A percentile compares a stretch with the other conserved stretches of the same genome.
Conservation (phyloP, 305 asterid species). For the Caryopteris hybrid region DNA sequence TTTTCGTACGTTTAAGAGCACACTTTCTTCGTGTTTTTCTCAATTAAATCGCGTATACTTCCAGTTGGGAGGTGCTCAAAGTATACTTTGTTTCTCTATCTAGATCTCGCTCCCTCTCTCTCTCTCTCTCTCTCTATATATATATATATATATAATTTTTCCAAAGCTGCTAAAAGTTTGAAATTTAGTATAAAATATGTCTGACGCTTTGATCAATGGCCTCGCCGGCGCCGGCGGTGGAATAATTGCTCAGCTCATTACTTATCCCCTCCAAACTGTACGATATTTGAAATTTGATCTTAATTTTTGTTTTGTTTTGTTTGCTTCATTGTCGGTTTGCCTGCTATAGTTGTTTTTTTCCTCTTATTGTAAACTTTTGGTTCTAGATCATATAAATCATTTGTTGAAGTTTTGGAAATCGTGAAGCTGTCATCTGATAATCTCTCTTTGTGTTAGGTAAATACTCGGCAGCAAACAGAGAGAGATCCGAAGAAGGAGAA, state of each 20-base stretch:
- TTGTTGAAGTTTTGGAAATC: background rate
- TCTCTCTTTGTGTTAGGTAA: slow-evolving; percentile 52
- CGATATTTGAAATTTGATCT: slow-evolving; percentile 5
- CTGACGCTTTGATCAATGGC: slow-evolving; percentile 96
- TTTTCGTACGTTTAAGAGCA: background rate
- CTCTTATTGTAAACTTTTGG: background rate
- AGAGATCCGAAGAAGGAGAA: slow-evolving; percentile 73
- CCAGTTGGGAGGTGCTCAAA: slow-evolving; percentile 21
- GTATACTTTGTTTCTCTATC: slow-evolving; percentile 15
- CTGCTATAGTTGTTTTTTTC: background rate
- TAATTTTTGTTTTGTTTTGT: too few relatives aligned
- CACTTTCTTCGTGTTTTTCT: background rate
- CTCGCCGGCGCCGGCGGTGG: slow-evolving; percentile 99
- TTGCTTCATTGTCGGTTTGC: slow-evolving; percentile 2
- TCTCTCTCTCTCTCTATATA: slow-evolving; percentile 13
- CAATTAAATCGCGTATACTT: slow-evolving; percentile 18
- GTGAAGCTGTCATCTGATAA: slow-evolving; percentile 13
- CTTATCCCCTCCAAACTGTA: slow-evolving; percentile 95
- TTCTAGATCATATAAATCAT: too few relatives aligned
- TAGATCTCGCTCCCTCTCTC: slow-evolving; percentile 33
- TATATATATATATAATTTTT: too few relatives aligned
- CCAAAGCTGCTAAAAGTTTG: too few relatives aligned
- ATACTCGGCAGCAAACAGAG: slow-evolving; percentile 89
- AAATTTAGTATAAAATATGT: slow-evolving; percentile 37
- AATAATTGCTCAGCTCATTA: slow-evolving; percentile 86